Base-by-base conservation (phyloP, 257 asterid genomes). In the Plectranthus barbatus region DNA sequence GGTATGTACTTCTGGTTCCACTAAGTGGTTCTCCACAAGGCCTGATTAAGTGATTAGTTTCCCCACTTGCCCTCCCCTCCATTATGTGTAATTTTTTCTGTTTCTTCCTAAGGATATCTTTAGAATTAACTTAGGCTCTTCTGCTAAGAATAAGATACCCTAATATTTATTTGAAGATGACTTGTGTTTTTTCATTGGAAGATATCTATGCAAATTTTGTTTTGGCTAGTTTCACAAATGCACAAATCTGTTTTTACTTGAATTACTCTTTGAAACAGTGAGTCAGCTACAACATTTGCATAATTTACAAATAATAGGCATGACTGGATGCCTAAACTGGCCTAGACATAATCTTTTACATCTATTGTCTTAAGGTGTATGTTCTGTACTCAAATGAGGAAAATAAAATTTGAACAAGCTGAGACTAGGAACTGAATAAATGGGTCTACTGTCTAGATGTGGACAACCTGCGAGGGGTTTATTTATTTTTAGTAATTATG, bases 1-100 rank as follows among this genome's bases (percentile, higher is more conserved):
- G 99, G 99, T 89, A 76, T 52, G 73, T 49, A 39, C 55, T 54
- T 56, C 14, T 63, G 36, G 23, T 56, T 66, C 54, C n/a, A 36
- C 29, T 21, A 39, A 9, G 3, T 53, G 34, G 64, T 63, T 48
- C 3, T 46, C 51, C 33, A 6, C 1, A 53, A 64, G 11, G 19
- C 20, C 41, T 17, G 33, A 23, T 63, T 15, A n/a, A 39, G n/a
- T n/a, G n/a, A n/a, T n/a, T n/a, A n/a, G n/a, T n/a, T 48, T 33
- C 2, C 56, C 40, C 23, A 14, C 33, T 9, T 23, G 5, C 34
- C 23, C 9, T 9, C 4, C 61, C 5, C 24, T 69, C 2, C 18
- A 41, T 12, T 33, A 41, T 12, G 17, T 4, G 39, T 47, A 40
- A 36, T 50, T 66, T 10, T 52, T 54, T 12, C 7, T 24, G 26